These are phyloP conservation scores for Aspergillus nidulans DNA, from an alignment of 495 filamentous ascomycete genomes.

Conservation along the genomic window DNA sequence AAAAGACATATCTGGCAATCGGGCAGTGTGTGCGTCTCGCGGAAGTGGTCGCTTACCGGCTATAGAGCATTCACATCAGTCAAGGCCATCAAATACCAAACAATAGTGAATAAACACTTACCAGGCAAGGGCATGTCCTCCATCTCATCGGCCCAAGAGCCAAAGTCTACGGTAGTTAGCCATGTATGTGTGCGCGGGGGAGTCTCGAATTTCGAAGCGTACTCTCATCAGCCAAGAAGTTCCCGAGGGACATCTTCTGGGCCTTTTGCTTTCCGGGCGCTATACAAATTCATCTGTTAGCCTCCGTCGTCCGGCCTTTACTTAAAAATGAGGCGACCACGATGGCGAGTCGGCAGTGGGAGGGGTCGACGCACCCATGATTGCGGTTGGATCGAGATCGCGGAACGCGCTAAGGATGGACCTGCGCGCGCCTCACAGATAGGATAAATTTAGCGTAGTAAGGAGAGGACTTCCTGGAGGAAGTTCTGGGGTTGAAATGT, in stretches of 20 bases:
- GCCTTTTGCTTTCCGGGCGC: conserved; percentile 81
- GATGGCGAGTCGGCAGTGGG: conserved; percentile 9
- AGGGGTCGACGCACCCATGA: conserved; percentile 70
- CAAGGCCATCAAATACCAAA: conserved; percentile 6
- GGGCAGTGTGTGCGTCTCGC: background rate
- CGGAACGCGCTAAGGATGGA: conserved; percentile 42
- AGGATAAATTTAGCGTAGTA: conserved; percentile 17
- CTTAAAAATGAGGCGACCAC: background rate
- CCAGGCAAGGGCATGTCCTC: conserved; percentile 73
- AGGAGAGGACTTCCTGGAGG: conserved; percentile 19
- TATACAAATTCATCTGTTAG: conserved; percentile 35
- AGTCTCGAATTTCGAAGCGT: conserved; percentile 29
- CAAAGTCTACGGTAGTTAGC: conserved; percentile 61
- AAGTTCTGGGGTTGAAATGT: conserved; percentile 7
- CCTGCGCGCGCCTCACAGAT: conserved; percentile 43
- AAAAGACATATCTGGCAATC: conserved; percentile 6
- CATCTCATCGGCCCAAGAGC: conserved; percentile 98
- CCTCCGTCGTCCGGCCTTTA: conserved; percentile 5
- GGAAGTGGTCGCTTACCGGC: conserved; percentile 33
- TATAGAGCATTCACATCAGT: conserved; percentile 21
- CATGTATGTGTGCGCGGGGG: conserved; percentile 19
- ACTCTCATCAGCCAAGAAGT: conserved; percentile 87
- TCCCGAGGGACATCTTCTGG: conserved; percentile 90
- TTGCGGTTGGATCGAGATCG: conserved; percentile 54
- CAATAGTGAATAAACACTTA: conserved; percentile 42